phyloP scores from a whole-genome alignment of 1,284 basidiomycete genomes.

The Cystobasidiaceae sp. region DNA sequence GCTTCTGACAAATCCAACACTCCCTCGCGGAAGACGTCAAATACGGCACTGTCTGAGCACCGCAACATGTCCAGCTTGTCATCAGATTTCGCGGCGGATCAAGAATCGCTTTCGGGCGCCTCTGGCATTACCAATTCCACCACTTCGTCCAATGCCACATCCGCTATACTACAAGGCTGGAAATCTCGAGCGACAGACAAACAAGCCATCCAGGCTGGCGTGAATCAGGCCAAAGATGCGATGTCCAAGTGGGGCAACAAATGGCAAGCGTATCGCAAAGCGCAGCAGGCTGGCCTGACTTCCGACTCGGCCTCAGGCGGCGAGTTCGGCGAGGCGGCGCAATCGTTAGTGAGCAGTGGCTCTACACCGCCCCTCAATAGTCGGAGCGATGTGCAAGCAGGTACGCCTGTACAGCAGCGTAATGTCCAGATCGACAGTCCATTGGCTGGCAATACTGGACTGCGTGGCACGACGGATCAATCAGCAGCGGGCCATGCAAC shows the following conservation, averaged over 20 bases:
- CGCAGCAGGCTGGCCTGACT: conserved; percentile 4
- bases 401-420: too few species aligned
- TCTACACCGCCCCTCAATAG: too few species aligned
- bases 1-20: conserved; percentile 4
- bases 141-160: conserved; percentile 31
- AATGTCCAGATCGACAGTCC: too few species aligned
- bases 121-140: neutral
- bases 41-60: too few species aligned
- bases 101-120: too few species aligned
- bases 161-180: conserved; percentile 51
- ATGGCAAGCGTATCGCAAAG: conserved; percentile 50
- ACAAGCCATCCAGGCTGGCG: conserved; percentile 53
- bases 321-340: neutral
- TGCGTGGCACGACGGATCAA: too few species aligned
- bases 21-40: neutral
- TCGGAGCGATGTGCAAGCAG: too few species aligned
- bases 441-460: too few species aligned
- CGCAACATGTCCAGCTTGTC: too few species aligned
- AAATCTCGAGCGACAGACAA: conserved; percentile 64
- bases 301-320: neutral
- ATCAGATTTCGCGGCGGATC: too few species aligned
- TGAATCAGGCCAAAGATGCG: conserved; percentile 69
- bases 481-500: too few species aligned
- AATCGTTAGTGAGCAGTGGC: too few species aligned
- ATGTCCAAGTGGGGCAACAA: conserved; percentile 83